A percentile compares a stretch with the other conserved stretches of the same genome.
Evolutionary conservation across 2,329 filamentous ascomycete genomes (phyloP).

Genomic region (Beauveria australis): DNA sequence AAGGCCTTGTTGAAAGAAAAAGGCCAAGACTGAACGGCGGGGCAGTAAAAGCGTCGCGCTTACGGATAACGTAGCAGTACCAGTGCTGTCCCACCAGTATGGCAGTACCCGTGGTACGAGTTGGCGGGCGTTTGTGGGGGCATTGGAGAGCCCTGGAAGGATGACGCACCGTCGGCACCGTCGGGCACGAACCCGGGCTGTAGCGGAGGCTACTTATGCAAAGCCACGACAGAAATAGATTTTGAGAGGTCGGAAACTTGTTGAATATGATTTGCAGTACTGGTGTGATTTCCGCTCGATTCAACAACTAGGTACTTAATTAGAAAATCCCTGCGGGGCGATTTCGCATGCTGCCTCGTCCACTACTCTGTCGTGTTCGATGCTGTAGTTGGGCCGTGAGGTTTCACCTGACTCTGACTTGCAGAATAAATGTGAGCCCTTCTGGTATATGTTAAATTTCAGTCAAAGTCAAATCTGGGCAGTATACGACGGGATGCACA

Average conservation of each 20-base stretch:
- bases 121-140: background rate
- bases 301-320: too few relatives aligned
- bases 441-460: too few relatives aligned
- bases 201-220: background rate
- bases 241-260: background rate
- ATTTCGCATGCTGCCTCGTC: too few relatives aligned
- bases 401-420: too few relatives aligned
- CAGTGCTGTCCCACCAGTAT: background rate
- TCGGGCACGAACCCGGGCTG: background rate
- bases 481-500: too few relatives aligned
- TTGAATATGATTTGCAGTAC: background rate
- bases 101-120: background rate
- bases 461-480: too few relatives aligned
- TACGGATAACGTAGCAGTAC: background rate
- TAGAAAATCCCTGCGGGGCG: too few relatives aligned
- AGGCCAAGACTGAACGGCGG: constrained; percentile 2
- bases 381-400: too few relatives aligned
- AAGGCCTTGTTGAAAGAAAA: background rate
- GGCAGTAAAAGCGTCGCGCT: background rate
- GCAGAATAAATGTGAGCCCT: too few relatives aligned
- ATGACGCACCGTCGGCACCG: background rate
- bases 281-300: background rate
- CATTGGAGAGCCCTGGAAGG: background rate
- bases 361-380: too few relatives aligned
- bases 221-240: background rate